Evolutionary conservation across 345 rosid species (phyloP).

Genomic region (Triadica sebifera): DNA sequence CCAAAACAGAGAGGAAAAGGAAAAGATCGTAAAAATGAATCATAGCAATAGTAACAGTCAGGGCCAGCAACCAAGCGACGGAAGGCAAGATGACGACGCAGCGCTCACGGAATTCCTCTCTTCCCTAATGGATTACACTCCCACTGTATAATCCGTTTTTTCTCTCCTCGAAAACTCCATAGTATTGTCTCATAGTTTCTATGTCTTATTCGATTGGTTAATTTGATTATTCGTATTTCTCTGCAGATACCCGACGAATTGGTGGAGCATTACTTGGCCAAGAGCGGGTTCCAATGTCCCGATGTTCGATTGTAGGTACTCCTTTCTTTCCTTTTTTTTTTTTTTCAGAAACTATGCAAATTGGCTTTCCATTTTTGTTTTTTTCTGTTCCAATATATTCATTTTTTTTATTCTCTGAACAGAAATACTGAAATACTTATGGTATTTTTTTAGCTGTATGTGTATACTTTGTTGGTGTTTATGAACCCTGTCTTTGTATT

Average conservation of each 20-base stretch:
- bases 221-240: not conserved
- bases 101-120: constrained; percentile 76
- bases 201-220: not conserved
- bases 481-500: too few species aligned
- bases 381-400: too few species aligned
- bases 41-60: constrained; percentile 5
- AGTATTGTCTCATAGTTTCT: not conserved
- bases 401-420: too few species aligned
- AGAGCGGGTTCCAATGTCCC: constrained; percentile 95
- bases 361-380: too few species aligned
- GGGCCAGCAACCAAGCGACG: constrained; percentile 28
- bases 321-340: constrained; percentile 10
- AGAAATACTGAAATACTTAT: too few species aligned
- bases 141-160: constrained; percentile 43
- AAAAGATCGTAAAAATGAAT: constrained; percentile 3
- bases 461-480: too few species aligned
- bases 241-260: constrained; percentile 88
- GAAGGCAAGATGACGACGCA: constrained; percentile 79
- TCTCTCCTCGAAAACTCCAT: not conserved
- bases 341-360: not conserved
- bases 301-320: constrained; percentile 91
- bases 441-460: too few species aligned
- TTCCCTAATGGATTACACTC: constrained; percentile 84
- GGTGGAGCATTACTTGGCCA: constrained; percentile 93
- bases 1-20: not conserved